A percentile compares a stretch with the other conserved stretches of the same genome.
Conservation (phyloP, 2,329 filamentous ascomycete species). For the Lasiodiplodia gonubiensis region DNA sequence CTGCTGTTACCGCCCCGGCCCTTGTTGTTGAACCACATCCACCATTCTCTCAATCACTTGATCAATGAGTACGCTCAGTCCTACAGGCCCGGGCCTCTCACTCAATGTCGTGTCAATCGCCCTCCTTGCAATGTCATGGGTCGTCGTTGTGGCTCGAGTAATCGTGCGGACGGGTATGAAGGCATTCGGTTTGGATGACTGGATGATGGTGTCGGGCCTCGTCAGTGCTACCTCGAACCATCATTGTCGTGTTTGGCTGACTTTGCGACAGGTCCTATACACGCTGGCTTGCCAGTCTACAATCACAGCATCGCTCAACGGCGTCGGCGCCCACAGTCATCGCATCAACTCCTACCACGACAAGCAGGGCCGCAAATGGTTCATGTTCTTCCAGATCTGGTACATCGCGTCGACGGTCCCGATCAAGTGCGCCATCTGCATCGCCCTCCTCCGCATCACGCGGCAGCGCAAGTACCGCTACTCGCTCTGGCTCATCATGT, state of each 20-base stretch:
- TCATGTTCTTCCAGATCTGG: conserved; percentile 17
- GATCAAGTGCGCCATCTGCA: conserved; percentile 24
- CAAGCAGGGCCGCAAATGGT: conserved; percentile 2
- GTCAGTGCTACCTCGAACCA: background rate
- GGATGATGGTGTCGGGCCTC: conserved; percentile 13
- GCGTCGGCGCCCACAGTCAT: background rate
- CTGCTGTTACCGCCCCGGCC: background rate
- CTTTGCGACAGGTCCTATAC: conserved; percentile 1
- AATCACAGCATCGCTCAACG: background rate
- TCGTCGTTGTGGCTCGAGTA: conserved; percentile 2
- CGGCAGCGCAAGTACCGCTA: conserved; percentile 5
- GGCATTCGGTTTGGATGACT: conserved; percentile 13
- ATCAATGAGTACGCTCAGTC: background rate
- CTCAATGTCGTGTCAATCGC: conserved; percentile 6
- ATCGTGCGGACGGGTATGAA: conserved; percentile 7
- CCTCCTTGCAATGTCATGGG: background rate
- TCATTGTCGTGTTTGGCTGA: background rate
- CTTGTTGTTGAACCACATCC: background rate
- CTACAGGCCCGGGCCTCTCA: background rate
- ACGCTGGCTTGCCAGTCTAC: conserved; percentile 8
- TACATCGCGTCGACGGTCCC: conserved; percentile 9
- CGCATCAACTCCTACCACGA: background rate
- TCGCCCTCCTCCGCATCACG: conserved; percentile 21
- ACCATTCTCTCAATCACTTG: background rate
- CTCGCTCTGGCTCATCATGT: conserved; percentile 8